These are phyloP conservation scores for Ogataea chonburiensis DNA, from an alignment of 805 yeast species.

Conservation along the genomic window DNA sequence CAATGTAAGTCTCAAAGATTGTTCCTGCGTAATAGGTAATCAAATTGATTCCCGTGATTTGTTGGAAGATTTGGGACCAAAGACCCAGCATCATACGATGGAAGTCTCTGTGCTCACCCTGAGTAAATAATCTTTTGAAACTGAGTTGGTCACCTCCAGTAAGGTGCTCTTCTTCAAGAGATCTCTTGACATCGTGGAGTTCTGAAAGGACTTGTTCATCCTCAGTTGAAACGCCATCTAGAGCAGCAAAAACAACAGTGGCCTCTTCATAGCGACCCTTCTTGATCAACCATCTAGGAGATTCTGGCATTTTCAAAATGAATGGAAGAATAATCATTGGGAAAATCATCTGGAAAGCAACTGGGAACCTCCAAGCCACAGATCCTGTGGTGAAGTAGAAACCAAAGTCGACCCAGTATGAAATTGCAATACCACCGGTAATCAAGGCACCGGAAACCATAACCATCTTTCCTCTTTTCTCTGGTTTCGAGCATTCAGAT, in stretches of 20 bases:
- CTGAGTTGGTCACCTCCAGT: slow-evolving; percentile 28
- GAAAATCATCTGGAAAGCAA: slow-evolving; percentile 36
- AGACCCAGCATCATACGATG: slow-evolving; percentile 47
- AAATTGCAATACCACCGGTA: slow-evolving; percentile 31
- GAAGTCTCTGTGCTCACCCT: slow-evolving; percentile 45
- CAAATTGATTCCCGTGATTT: slow-evolving; percentile 55
- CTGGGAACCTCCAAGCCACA: slow-evolving; percentile 37
- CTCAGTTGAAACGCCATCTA: slow-evolving; percentile 34
- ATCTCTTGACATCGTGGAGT: slow-evolving; percentile 21
- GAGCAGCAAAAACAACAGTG: slow-evolving; percentile 39
- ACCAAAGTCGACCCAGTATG: slow-evolving; percentile 40
- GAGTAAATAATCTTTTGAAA: slow-evolving; percentile 34
- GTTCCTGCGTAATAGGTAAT: slow-evolving; percentile 59
- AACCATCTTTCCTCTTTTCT: slow-evolving; percentile 31
- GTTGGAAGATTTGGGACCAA: slow-evolving; percentile 47
- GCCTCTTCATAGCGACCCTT: slow-evolving; percentile 45
- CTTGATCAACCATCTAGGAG: slow-evolving; percentile 44
- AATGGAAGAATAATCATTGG: slow-evolving; percentile 21
- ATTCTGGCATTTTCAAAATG: slow-evolving; percentile 36
- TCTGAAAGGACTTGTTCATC: slow-evolving; percentile 16
- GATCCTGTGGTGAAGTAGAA: slow-evolving; percentile 33
- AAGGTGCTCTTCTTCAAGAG: slow-evolving; percentile 22
- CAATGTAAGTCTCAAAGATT: slow-evolving; percentile 48
- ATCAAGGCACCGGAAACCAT: slow-evolving; percentile 33
- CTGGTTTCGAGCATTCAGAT: slow-evolving; percentile 36